Evolutionary conservation across 805 yeast species (phyloP).

Genomic region (Wickerhamiella slavikovae): DNA sequence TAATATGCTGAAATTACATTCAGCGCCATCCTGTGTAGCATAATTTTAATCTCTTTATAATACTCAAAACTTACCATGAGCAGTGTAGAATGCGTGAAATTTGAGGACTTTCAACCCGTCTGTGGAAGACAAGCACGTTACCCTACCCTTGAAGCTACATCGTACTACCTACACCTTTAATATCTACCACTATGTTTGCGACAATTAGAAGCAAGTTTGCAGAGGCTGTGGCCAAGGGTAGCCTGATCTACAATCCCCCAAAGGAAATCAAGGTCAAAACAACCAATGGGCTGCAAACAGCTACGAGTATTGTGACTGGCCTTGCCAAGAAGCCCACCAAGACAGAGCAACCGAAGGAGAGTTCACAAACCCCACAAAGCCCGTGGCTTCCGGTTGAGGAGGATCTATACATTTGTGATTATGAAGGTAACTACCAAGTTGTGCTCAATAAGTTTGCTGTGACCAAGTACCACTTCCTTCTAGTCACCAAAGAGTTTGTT

Average conservation of each 20-base stretch:
- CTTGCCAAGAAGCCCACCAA: conserved; percentile 17
- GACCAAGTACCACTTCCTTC: conserved; percentile 53
- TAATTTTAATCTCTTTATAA: too few relatives aligned
- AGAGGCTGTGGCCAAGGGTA: conserved; percentile 26
- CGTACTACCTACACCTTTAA: too few relatives aligned
- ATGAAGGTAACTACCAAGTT: conserved; percentile 32
- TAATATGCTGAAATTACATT: neutral
- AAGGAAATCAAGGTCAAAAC: conserved; percentile 17
- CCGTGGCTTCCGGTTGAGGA: conserved; percentile 76
- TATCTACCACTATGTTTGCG: conserved; percentile 15
- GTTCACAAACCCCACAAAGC: conserved; percentile 14
- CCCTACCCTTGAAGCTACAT: too few relatives aligned
- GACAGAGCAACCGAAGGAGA: conserved; percentile 1
- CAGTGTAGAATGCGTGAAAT: too few relatives aligned
- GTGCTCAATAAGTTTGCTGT: conserved; percentile 80
- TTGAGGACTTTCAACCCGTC: too few relatives aligned
- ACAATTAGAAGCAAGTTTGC: conserved; percentile 19
- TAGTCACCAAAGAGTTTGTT: conserved; percentile 56
- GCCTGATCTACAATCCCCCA: conserved; percentile 32
- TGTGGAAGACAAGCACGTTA: too few relatives aligned
- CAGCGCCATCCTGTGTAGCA: neutral
- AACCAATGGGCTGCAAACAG: conserved; percentile 16
- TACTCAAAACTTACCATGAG: too few relatives aligned
- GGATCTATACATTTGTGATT: conserved; percentile 40
- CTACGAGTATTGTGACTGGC: conserved; percentile 20